These are phyloP conservation scores for Cladophialophora chaetospira DNA, from an alignment of 2,329 filamentous ascomycete genomes.

Conservation along the genomic window DNA sequence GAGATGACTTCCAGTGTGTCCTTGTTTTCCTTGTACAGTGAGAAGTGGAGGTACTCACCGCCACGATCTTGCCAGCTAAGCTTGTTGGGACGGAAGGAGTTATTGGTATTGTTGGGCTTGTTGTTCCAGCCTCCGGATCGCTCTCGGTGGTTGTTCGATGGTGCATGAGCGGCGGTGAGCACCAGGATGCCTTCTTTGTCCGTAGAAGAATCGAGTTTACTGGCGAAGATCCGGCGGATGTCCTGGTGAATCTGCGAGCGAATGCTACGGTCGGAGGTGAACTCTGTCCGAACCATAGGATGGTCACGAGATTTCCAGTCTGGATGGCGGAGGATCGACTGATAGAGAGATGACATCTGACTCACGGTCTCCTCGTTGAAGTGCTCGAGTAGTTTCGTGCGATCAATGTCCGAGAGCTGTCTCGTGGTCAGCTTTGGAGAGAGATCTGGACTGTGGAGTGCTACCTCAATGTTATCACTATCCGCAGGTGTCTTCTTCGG, in stretches of 20 bases:
- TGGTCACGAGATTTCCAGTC: constrained; percentile 59
- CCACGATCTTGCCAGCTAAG: constrained; percentile 65
- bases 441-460: too few species aligned
- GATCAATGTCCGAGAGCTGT: constrained; percentile 45
- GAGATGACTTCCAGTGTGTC: constrained; percentile 91
- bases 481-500: background rate
- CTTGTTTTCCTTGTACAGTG: constrained; percentile 93
- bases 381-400: constrained; percentile 40
- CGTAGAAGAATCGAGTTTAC: constrained; percentile 74
- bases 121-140: constrained; percentile 38
- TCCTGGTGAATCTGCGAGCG: constrained; percentile 66
- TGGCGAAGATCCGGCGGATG: constrained; percentile 77
- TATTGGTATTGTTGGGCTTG: constrained; percentile 33
- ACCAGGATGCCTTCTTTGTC: constrained; percentile 64
- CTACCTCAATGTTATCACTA: background rate
- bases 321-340: constrained; percentile 56
- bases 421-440: background rate
- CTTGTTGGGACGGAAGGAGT: constrained; percentile 43
- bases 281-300: constrained; percentile 53
- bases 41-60: constrained; percentile 87
- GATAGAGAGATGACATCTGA: constrained; percentile 58
- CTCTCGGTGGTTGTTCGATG: constrained; percentile 32
- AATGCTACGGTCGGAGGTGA: constrained; percentile 59
- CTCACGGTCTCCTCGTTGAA: constrained; percentile 28
- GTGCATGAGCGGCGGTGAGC: constrained; percentile 51